Evolutionary conservation across 306 rosid species (phyloP), one percentile per base, ranked within the genome.

Genomic region (Cicer yamashitae): DNA sequence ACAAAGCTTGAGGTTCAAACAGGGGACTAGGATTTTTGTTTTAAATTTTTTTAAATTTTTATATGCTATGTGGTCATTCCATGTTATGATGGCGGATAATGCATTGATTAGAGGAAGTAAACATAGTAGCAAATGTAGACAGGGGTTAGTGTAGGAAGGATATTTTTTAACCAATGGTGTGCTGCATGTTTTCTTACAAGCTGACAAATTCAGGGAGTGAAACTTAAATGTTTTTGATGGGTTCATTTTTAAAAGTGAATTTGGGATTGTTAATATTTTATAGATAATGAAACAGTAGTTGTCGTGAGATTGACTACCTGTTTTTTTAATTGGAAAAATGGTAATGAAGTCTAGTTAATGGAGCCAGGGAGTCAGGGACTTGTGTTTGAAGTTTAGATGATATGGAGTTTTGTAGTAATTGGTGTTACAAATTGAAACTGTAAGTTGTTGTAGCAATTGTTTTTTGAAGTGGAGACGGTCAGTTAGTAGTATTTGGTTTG

Each of bases 61-160:
- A 67, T 30, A 10, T 48, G 11, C 14, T 37, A 41, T 14, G 7
- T 48, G 48, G 44, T 41, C 52, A 74, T 74, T 79, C 40, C 60
- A 22, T 8, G 41, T 43, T 43, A 46, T 10, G 30, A 53, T 54
- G 52, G 47, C 52, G 43, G 20, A 54, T 38, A 18, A 56, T 75
- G 65, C 56, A 64, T 73, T 67, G 64, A 64, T 63, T 34, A 18
- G 76, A 71, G 46, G 74, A 74, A 70, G 40, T 69, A 37, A 75
- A 71, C 68, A 56, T 71, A 15, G 11, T 74, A 66, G 71, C 75
- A 46, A 20, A 52, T 61, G 66, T 67, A 47, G 63, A 58, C 47
- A 5, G 8, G 44, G 18, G 37, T 52, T 45, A 70, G 71, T 20
- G 72, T 56, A 7, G 67, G 75, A 77, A 12, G 46, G 10, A 22